Evolutionary conservation across 2,329 filamentous ascomycete genomes (phyloP).

Genomic region (Daldinia eschscholtzii): DNA sequence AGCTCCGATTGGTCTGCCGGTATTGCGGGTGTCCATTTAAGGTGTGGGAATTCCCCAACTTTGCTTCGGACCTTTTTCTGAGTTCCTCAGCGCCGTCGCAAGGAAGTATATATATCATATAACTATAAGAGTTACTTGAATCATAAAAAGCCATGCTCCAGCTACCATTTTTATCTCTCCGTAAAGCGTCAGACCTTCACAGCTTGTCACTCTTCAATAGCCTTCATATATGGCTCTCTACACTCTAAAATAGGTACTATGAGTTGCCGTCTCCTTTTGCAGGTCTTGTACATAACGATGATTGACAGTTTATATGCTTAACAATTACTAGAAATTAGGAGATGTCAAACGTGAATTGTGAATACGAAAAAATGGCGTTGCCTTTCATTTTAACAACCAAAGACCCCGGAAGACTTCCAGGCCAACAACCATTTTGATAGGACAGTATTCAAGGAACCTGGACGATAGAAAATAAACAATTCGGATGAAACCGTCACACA

Average conservation of each 20-base stretch:
- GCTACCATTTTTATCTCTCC: no score
- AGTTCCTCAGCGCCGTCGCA: neutral
- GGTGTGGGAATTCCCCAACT: constrained; percentile 35
- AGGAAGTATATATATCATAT: neutral
- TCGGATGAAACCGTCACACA: constrained; percentile 16
- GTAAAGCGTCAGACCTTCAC: neutral
- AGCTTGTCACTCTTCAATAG: neutral
- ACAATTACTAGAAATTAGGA: neutral
- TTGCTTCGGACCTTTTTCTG: neutral
- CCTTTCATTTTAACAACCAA: constrained; percentile 9
- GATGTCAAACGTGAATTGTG: neutral
- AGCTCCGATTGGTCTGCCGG: constrained; percentile 22
- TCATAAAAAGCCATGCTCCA: no score
- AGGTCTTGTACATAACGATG: neutral
- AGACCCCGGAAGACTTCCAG: neutral
- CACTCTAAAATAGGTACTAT: neutral
- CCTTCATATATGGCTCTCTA: neutral
- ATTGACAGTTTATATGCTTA: constrained; percentile 16
- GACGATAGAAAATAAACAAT: neutral
- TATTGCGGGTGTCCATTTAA: constrained; percentile 19
- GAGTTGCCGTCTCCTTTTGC: neutral
- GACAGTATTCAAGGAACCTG: neutral
- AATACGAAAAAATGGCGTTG: neutral
- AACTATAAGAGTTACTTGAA: no score
- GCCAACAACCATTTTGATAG: neutral